Conservation (phyloP, 345 rosid genomes). For the Ricinus communis region DNA sequence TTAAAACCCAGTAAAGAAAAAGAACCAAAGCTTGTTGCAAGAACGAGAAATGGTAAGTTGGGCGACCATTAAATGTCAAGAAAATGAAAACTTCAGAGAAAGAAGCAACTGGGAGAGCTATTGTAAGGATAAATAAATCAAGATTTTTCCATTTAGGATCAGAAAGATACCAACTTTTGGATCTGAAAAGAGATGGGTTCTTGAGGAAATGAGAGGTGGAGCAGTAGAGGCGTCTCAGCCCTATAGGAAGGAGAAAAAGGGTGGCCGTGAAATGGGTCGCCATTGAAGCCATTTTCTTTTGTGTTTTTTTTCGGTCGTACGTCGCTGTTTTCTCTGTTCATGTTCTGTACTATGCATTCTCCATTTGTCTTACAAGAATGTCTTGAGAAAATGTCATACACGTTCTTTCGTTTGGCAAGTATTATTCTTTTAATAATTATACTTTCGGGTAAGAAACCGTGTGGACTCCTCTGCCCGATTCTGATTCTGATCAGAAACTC, state of each 20-base stretch:
- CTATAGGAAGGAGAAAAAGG: slow-evolving; percentile 46
- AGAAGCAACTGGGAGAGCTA: slow-evolving; percentile 56
- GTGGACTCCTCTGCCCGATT: too few relatives aligned
- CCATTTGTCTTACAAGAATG: neutral
- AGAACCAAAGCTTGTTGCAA: slow-evolving; percentile 40
- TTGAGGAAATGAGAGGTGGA: slow-evolving; percentile 56
- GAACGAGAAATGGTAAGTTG: slow-evolving; percentile 51
- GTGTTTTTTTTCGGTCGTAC: neutral
- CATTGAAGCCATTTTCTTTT: slow-evolving; percentile 40
- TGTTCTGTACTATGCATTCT: neutral
- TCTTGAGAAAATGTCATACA: neutral
- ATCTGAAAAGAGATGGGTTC: slow-evolving; percentile 51
- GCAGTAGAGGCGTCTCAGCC: slow-evolving; percentile 49
- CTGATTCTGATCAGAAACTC: too few relatives aligned
- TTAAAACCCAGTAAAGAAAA: slow-evolving; percentile 46
- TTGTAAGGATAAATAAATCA: slow-evolving; percentile 46
- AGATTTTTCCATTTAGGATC: slow-evolving; percentile 45
- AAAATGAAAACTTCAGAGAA: slow-evolving; percentile 49
- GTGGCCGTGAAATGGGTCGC: slow-evolving; percentile 46
- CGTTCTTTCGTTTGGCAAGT: too few relatives aligned
- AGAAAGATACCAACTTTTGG: slow-evolving; percentile 53
- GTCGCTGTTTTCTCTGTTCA: neutral
- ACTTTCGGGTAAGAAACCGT: too few relatives aligned
- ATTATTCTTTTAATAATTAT: too few relatives aligned
- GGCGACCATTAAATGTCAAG: slow-evolving; percentile 40